A percentile compares a stretch with the other conserved stretches of the same genome.
Conservation (phyloP, 1,284 basidiomycete species). For the Sporisorium sorghi region DNA sequence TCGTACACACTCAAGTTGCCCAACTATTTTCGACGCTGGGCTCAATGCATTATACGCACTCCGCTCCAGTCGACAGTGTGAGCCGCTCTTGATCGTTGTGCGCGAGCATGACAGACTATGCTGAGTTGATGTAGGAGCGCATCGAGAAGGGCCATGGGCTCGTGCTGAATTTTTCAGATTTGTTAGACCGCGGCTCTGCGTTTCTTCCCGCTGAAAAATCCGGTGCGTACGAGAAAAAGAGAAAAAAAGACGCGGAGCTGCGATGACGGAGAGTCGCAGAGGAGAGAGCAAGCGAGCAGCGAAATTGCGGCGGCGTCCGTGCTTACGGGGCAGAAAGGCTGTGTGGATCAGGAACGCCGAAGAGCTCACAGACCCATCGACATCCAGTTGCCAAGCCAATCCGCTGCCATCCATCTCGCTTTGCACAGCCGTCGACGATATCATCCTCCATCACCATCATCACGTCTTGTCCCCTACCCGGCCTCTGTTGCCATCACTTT, state of each 20-base stretch:
- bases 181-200: slow-evolving; percentile 5
- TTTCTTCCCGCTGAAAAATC: neutral
- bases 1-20: too few species aligned
- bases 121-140: too few species aligned
- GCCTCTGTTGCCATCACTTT: neutral
- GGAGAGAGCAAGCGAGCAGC: too few species aligned
- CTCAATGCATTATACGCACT: too few species aligned
- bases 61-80: too few species aligned
- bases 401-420: neutral
- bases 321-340: neutral
- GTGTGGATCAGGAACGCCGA: slow-evolving; percentile 5
- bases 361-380: neutral
- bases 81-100: too few species aligned
- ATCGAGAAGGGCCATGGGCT: too few species aligned
- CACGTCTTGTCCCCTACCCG: neutral
- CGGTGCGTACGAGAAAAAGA: slow-evolving; percentile 25
- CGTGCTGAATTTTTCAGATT: too few species aligned
- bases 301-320: slow-evolving; percentile 7
- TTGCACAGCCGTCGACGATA: neutral
- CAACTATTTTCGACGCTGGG: too few species aligned
- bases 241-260: slow-evolving; percentile 1
- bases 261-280: slow-evolving; percentile 43
- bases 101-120: too few species aligned
- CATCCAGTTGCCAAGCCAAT: neutral
- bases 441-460: neutral